Conservation (phyloP, 306 rosid genomes). For the Citrullus amarus region DNA sequence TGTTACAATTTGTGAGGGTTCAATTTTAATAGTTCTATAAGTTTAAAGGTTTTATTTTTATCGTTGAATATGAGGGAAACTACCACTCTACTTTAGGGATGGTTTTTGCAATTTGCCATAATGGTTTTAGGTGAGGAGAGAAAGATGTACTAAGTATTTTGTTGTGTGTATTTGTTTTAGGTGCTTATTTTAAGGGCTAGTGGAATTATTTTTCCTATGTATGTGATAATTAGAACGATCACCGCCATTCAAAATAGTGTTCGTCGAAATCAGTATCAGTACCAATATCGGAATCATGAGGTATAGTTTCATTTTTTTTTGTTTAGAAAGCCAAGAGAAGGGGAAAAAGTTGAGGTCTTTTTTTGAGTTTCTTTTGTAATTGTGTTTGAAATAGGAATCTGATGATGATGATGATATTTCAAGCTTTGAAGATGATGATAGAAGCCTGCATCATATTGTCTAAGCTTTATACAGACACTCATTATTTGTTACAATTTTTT, state of each 20-base stretch:
- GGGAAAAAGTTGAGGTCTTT: neutral
- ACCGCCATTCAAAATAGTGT: conserved; percentile 36
- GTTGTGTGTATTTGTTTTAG: conserved; percentile 7
- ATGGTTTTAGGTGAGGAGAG: no score
- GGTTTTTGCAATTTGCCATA: no score
- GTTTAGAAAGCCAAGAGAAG: neutral
- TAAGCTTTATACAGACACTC: conserved; percentile 7
- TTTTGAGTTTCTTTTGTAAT: neutral
- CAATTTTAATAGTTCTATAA: no score
- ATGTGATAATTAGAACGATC: conserved; percentile 35
- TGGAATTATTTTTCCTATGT: conserved; percentile 84
- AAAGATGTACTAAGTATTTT: neutral
- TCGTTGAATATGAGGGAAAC: no score
- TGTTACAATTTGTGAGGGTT: no score
- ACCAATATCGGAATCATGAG: neutral
- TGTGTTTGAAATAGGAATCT: conserved; percentile 21
- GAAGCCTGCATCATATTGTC: conserved; percentile 16
- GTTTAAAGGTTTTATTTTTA: no score
- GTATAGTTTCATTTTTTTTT: neutral
- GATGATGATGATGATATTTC: conserved; percentile 31
- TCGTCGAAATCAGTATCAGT: conserved; percentile 11
- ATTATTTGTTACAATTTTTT: neutral
- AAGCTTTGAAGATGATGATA: conserved; percentile 26
- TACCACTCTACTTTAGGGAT: no score
- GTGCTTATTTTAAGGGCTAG: conserved; percentile 41